These are phyloP conservation scores for Diaporthe sp. DNA, from an alignment of 2,329 filamentous ascomycete genomes.

Conservation along the genomic window DNA sequence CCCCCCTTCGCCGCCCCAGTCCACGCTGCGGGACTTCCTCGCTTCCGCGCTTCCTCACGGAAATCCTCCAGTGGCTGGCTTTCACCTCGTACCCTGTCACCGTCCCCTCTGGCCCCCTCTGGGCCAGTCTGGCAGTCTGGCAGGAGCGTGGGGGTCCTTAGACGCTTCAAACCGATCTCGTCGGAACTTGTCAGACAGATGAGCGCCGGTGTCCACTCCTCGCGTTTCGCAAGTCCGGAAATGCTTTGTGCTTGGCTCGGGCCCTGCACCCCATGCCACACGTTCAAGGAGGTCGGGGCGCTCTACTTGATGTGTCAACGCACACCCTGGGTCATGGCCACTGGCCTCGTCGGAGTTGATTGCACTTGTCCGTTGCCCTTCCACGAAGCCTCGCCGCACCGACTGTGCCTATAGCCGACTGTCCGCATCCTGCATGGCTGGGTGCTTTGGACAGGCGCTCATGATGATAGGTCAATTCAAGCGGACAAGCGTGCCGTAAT, in stretches of 20 bases:
- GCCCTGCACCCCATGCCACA: neutral
- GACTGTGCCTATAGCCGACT: neutral
- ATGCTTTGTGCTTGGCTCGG: constrained; percentile 28
- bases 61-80: constrained; percentile 5
- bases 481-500: constrained; percentile 3
- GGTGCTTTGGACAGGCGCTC: neutral
- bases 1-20: constrained; percentile 20
- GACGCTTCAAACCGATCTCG: constrained; percentile 32
- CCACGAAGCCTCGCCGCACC: neutral
- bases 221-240: constrained; percentile 40
- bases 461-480: constrained; percentile 5
- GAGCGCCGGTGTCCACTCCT: constrained; percentile 37
- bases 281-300: constrained; percentile 13
- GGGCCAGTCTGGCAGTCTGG: neutral
- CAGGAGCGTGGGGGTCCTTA: constrained; percentile 23
- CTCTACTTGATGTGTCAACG: neutral
- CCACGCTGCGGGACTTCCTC: constrained; percentile 4
- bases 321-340: neutral
- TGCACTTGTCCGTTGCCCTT: neutral
- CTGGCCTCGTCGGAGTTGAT: neutral
- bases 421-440: neutral
- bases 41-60: constrained; percentile 14
- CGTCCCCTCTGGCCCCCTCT: constrained; percentile 1
- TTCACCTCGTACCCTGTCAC: neutral
- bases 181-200: constrained; percentile 30